Evolutionary conservation across 306 rosid species (phyloP).

Genomic region (Cucurbita moschata): DNA sequence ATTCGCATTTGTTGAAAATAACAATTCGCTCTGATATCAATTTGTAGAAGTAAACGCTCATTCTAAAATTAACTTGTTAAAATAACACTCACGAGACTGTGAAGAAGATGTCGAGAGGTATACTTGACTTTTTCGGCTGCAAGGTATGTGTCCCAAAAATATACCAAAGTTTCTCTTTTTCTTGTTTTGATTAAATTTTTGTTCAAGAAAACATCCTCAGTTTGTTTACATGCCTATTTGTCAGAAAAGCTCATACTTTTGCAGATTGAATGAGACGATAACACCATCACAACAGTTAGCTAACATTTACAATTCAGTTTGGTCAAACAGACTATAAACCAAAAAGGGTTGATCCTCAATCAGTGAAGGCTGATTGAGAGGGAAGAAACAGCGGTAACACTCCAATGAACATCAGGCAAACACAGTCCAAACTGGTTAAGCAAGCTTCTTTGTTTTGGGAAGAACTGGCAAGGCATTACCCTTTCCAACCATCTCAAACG

Average conservation of each 20-base stretch:
- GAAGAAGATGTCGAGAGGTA: too few relatives aligned
- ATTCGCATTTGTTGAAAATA: too few relatives aligned
- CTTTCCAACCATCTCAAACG: not conserved
- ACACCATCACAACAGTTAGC: not conserved
- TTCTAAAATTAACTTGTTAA: too few relatives aligned
- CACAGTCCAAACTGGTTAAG: not conserved
- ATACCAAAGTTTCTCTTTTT: too few relatives aligned
- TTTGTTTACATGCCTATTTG: too few relatives aligned
- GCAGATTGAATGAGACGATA: not conserved
- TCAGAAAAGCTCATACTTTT: not conserved
- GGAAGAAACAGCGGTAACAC: not conserved
- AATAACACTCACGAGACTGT: too few relatives aligned
- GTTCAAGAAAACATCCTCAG: too few relatives aligned
- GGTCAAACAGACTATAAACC: not conserved
- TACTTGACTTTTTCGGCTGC: too few relatives aligned
- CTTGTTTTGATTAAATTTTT: too few relatives aligned
- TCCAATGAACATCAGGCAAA: not conserved
- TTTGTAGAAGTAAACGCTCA: too few relatives aligned
- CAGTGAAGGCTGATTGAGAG: not conserved
- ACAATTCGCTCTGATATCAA: too few relatives aligned
- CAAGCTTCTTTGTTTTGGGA: not conserved
- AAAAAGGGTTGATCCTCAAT: not conserved
- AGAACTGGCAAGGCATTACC: not conserved
- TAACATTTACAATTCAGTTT: slow-evolving; percentile 7
- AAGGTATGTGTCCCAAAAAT: too few relatives aligned